Evolutionary conservation across 805 yeast genomes (phyloP).

Genomic region (Candida maltosa): DNA sequence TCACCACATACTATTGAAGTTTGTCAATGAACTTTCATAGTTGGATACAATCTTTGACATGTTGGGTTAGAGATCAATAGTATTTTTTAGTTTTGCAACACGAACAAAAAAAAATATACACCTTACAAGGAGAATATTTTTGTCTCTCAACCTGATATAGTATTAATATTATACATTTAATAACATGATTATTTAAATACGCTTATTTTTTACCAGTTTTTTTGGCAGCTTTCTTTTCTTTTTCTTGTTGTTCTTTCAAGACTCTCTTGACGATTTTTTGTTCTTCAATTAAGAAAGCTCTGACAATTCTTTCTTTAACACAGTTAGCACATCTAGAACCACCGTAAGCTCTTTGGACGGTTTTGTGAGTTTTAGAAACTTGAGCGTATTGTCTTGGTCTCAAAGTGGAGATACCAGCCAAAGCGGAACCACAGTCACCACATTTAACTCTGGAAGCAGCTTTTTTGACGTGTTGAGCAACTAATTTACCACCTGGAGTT

Average conservation of each 20-base stretch:
- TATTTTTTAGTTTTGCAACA: constrained; percentile 6
- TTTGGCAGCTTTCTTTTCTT: constrained; percentile 59
- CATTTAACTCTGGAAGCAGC: constrained; percentile 81
- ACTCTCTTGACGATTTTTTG: constrained; percentile 99
- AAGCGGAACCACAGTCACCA: constrained; percentile 82
- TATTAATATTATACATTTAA: constrained; percentile 6
- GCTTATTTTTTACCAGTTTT: constrained; percentile 32
- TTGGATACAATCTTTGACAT: constrained; percentile 1
- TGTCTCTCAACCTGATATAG: neutral
- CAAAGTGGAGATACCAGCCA: constrained; percentile 86
- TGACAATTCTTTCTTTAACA: constrained; percentile 98
- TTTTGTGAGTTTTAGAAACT: constrained; percentile 93
- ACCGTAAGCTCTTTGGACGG: constrained; percentile 99
- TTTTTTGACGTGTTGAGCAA: constrained; percentile 97
- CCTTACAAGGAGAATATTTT: too few species aligned
- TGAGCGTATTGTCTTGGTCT: constrained; percentile 98
- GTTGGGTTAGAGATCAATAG: too few species aligned
- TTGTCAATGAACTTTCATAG: constrained; percentile 1
- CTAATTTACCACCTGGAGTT: constrained; percentile 99
- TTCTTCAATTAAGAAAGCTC: constrained; percentile 99
- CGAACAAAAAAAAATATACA: too few species aligned
- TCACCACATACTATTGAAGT: constrained; percentile 3
- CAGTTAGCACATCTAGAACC: constrained; percentile 98
- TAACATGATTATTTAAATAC: constrained; percentile 2
- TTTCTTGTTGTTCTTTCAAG: constrained; percentile 91